Evolutionary conservation across 2,329 filamentous ascomycete species (phyloP).

Genomic region (Paracoccidioides brasiliensis): DNA sequence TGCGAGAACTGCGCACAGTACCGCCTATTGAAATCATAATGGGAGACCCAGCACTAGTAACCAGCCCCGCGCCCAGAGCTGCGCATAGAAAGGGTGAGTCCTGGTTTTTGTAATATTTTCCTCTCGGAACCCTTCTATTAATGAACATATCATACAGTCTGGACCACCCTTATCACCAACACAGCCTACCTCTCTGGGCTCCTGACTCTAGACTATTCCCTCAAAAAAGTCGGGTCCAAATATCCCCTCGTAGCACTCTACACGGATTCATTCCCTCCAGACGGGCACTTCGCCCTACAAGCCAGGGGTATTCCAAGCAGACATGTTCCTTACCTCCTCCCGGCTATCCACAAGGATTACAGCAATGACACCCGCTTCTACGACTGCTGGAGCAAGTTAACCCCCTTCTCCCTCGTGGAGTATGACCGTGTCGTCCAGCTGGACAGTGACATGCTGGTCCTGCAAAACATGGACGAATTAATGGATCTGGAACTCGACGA

Average conservation of each 20-base stretch:
- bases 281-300: conserved; percentile 56
- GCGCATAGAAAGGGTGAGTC: not conserved
- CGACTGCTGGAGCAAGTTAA: conserved; percentile 81
- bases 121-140: not conserved
- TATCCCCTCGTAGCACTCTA: conserved; percentile 77
- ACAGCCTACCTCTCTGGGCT: conserved; percentile 68
- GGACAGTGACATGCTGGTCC: conserved; percentile 77
- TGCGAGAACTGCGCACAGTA: not conserved
- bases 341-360: conserved; percentile 53
- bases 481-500: conserved; percentile 68
- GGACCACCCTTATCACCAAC: conserved; percentile 81
- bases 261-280: conserved; percentile 58
- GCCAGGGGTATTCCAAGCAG: conserved; percentile 56
- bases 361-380: conserved; percentile 70
- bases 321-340: conserved; percentile 59
- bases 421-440: conserved; percentile 72
- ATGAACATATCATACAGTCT: conserved; percentile 44
- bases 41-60: not conserved
- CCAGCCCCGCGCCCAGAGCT: not conserved
- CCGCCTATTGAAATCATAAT: not conserved
- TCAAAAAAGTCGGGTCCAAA: conserved; percentile 49
- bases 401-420: conserved; percentile 61
- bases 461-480: conserved; percentile 80
- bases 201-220: conserved; percentile 65
- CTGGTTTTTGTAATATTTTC: not conserved